Evolutionary conservation across 2,329 filamentous ascomycete genomes (phyloP).

Genomic region (Botrytis galanthina): DNA sequence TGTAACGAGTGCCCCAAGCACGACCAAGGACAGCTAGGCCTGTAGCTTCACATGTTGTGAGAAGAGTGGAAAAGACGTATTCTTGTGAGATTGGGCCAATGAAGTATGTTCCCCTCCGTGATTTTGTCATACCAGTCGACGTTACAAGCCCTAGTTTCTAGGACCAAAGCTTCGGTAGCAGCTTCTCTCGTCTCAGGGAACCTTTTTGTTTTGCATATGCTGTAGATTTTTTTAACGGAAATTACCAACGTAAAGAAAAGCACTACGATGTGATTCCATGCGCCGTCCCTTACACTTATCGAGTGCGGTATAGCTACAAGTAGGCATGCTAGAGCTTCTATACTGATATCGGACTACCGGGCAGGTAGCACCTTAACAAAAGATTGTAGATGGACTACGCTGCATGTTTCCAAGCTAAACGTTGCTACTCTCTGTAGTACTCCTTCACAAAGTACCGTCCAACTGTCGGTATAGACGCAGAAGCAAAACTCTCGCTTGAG

Average conservation of each 20-base stretch:
- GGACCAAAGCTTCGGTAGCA: not conserved
- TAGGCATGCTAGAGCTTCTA: not conserved
- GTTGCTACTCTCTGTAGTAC: not conserved
- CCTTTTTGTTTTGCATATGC: not conserved
- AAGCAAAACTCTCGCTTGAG: not conserved
- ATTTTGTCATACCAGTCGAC: not conserved
- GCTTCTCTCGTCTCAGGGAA: not conserved
- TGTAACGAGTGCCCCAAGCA: rapidly evolving
- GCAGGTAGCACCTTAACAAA: not conserved
- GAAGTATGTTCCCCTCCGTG: not conserved
- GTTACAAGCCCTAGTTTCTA: not conserved
- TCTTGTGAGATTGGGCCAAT: not conserved
- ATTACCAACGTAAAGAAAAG: not conserved
- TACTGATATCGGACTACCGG: not conserved
- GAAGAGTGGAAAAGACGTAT: too few relatives aligned
- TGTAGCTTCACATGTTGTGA: not conserved
- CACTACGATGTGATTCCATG: not conserved
- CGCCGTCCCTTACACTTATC: not conserved
- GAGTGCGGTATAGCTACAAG: not conserved
- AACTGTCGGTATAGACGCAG: not conserved
- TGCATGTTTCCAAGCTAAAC: not conserved
- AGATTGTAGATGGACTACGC: not conserved
- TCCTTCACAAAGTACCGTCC: not conserved
- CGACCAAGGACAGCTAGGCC: not conserved
- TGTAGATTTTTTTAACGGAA: not conserved